Conservation (phyloP, 179 eudicot species). For the Vitellaria paradoxa region DNA sequence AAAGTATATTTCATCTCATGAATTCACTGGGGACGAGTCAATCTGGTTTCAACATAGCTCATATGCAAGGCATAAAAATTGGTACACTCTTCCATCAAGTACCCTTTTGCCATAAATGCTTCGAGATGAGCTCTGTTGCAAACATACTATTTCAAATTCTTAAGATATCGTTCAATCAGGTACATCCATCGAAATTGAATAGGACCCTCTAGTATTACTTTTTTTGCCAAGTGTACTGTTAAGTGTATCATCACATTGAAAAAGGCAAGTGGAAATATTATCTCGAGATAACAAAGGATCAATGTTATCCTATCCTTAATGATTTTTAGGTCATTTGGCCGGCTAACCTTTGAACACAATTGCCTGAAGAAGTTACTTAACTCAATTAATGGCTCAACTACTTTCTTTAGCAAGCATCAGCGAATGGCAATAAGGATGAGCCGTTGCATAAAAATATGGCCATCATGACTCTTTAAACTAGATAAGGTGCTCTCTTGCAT, state of each 20-base stretch:
- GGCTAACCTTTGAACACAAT: no score
- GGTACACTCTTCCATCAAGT: not conserved
- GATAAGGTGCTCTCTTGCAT: no score
- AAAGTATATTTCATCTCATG: not conserved
- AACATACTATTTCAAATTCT: not conserved
- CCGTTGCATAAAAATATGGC: no score
- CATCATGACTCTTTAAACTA: no score
- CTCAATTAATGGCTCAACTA: no score
- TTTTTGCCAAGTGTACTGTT: not conserved
- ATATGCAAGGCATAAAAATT: not conserved
- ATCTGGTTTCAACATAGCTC: not conserved
- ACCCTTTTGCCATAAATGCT: conserved; percentile 3
- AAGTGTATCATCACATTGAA: not conserved
- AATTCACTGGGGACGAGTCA: not conserved
- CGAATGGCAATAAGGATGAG: no score
- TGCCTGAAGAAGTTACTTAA: no score
- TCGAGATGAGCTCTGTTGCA: conserved; percentile 6
- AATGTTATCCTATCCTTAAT: no score
- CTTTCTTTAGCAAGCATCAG: no score
- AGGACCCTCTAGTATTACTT: not conserved
- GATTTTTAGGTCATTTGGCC: no score
- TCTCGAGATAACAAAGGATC: not conserved
- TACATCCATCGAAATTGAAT: conserved; percentile 1
- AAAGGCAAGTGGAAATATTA: not conserved
- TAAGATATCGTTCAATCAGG: conserved; percentile 9